Evolutionary conservation across 345 rosid species (phyloP).

Genomic region (Eucalyptus decipiens): DNA sequence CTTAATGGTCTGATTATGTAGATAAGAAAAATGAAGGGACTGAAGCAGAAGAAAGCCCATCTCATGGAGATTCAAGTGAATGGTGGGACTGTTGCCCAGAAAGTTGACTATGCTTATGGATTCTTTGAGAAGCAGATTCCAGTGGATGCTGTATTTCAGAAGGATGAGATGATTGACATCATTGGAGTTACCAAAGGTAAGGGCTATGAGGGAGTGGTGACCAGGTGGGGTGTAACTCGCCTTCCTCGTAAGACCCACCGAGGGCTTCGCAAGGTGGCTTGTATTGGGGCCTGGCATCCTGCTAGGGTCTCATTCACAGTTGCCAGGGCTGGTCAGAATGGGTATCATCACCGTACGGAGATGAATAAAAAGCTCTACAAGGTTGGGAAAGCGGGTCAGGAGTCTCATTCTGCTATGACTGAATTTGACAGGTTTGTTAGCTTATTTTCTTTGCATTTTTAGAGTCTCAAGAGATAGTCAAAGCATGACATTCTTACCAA

Average conservation of each 20-base stretch:
- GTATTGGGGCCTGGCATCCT: constrained; percentile 99
- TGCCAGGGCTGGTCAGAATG: constrained; percentile 96
- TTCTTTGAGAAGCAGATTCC: constrained; percentile 88
- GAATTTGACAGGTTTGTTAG: constrained; percentile 61
- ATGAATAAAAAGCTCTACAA: constrained; percentile 88
- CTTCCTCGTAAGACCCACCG: constrained; percentile 93
- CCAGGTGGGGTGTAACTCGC: constrained; percentile 94
- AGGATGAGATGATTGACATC: constrained; percentile 92
- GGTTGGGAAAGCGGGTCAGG: constrained; percentile 72
- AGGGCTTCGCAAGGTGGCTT: constrained; percentile 94
- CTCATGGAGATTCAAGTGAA: constrained; percentile 90
- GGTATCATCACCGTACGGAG: constrained; percentile 88
- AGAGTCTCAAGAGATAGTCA: neutral
- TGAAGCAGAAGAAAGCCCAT: constrained; percentile 95
- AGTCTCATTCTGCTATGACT: constrained; percentile 62
- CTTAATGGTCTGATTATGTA: neutral
- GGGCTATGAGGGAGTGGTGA: constrained; percentile 91
- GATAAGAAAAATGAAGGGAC: constrained; percentile 81
- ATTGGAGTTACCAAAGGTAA: constrained; percentile 93
- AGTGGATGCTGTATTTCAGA: constrained; percentile 69
- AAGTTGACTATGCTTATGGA: constrained; percentile 71
- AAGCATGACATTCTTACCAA: neutral
- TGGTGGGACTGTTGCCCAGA: constrained; percentile 66
- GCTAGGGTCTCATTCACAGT: constrained; percentile 94
- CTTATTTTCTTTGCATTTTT: neutral